Percentiles rank a stretch among this genome's conserved stretches.
phyloP scores from a whole-genome alignment of 2,329 filamentous ascomycete genomes.

The Metarhizium humberi region DNA sequence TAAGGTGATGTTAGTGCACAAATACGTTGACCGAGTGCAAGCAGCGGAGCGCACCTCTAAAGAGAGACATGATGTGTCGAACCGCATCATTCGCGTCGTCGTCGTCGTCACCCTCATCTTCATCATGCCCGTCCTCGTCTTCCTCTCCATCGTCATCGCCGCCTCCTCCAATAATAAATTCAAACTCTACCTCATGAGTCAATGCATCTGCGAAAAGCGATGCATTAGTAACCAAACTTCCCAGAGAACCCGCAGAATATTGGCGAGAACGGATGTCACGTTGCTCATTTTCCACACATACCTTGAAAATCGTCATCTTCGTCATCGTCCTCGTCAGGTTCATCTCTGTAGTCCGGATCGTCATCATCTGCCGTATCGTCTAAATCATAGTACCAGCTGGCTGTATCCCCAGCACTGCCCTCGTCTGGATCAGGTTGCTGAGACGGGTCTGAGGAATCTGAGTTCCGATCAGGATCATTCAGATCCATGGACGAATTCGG shows the following conservation, averaged over 20 bases:
- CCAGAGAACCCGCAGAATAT: slow-evolving; percentile 1
- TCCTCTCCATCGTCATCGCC: slow-evolving; percentile 15
- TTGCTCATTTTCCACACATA: background rate
- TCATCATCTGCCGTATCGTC: slow-evolving; percentile 5
- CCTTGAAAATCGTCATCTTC: slow-evolving; percentile 12
- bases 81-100: slow-evolving; percentile 19
- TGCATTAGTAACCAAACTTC: background rate
- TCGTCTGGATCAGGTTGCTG: background rate
- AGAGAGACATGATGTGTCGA: slow-evolving; percentile 23
- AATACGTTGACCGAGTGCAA: background rate
- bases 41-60: slow-evolving; percentile 17
- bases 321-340: slow-evolving; percentile 12
- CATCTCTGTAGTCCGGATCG: slow-evolving; percentile 11
- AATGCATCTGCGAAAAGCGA: slow-evolving; percentile 7
- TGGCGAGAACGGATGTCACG: background rate
- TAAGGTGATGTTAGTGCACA: slow-evolving; percentile 5
- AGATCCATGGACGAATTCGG: background rate
- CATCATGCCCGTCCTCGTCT: slow-evolving; percentile 13
- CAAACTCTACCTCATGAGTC: slow-evolving; percentile 11
- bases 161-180: slow-evolving; percentile 12
- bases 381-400: slow-evolving; percentile 9
- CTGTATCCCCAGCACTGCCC: slow-evolving; percentile 17
- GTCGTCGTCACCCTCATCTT: slow-evolving; percentile 14
- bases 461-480: background rate
- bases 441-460: background rate